These are phyloP conservation scores for Curvularia sp. DNA, from an alignment of 2,329 filamentous ascomycete genomes.

Conservation along the genomic window DNA sequence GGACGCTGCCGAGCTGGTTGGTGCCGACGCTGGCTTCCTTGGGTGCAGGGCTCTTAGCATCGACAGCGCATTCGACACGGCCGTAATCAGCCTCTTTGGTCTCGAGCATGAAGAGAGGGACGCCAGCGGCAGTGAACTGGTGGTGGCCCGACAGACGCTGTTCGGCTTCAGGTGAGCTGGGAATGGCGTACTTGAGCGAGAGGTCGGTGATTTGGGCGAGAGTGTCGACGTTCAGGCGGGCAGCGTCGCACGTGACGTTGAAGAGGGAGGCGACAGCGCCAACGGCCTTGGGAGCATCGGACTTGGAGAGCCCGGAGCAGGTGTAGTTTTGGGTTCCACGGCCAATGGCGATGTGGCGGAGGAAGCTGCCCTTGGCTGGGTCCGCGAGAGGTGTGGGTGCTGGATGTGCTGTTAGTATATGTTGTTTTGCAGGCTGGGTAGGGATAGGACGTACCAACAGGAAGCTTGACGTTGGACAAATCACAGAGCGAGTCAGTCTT, in stretches of 20 bases:
- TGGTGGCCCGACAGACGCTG: slow-evolving; percentile 76
- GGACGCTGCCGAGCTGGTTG: slow-evolving; percentile 67
- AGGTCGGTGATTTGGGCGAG: slow-evolving; percentile 69
- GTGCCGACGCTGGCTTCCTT: slow-evolving; percentile 64
- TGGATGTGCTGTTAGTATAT: slow-evolving; percentile 35
- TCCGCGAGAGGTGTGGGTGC: slow-evolving; percentile 67
- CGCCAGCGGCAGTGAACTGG: slow-evolving; percentile 75
- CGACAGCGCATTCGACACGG: slow-evolving; percentile 70
- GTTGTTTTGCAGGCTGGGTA: not conserved
- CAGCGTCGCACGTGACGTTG: slow-evolving; percentile 81
- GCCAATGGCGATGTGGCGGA: slow-evolving; percentile 83
- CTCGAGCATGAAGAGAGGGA: slow-evolving; percentile 82
- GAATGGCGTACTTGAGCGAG: slow-evolving; percentile 70
- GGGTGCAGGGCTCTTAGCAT: slow-evolving; percentile 68
- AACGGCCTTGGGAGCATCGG: slow-evolving; percentile 66
- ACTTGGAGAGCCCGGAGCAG: slow-evolving; percentile 66
- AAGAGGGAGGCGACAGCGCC: slow-evolving; percentile 86
- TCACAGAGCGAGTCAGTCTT: slow-evolving; percentile 38
- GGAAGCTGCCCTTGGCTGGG: slow-evolving; percentile 64
- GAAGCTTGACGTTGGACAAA: slow-evolving; percentile 39
- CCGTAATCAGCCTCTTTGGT: slow-evolving; percentile 60
- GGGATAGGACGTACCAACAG: slow-evolving; percentile 36
- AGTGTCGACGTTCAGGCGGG: slow-evolving; percentile 65
- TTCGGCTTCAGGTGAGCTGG: slow-evolving; percentile 55
- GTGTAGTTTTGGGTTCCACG: slow-evolving; percentile 95